Base-by-base conservation (phyloP, 1,139 yeast species). In the Trichomonascaceae sp. region DNA sequence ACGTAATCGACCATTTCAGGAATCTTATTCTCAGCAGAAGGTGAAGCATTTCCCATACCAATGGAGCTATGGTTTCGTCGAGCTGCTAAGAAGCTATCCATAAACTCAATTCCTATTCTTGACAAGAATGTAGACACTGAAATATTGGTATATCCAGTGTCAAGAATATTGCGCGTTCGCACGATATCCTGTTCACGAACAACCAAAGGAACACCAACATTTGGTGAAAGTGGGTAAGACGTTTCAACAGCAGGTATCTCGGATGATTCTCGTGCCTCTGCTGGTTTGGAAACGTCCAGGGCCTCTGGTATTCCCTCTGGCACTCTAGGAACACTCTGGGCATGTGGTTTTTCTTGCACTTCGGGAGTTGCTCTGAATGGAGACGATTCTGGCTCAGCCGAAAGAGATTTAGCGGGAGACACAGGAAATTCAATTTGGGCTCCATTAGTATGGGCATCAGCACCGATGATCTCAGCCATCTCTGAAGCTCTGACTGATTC, bases 61-160 rank as follows among this genome's bases (percentile, higher is more conserved):
- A 64, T 62, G 10, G 66, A 62, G 32, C 66, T 61, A 39, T 68
- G 65, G 51, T 62, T 63, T 12, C 66, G 61, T 27, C 67, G 61
- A 38, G 62, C 63, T 44, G 67, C 59, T 38, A 64, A 55, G 46
- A 69, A 60, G 19, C 67, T 69, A 36, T 68, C 71, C 64, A 70
- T 61, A 51, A 70, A 70, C 32, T 66, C 68, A 27, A 70, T 62
- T 2, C 65, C 61, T 17, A 69, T 65, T 62, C 62, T 60, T 17
- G 60, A 56, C 50, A 70, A 55, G 54, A 70, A 70, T 20, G 66
- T 69, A 3, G 58, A 55, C 17, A 70, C 57, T 2, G 66, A 56
- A 8, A 68, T 59, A 24, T 58, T 60, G 6, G 49, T 52, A 38
- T 57, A 53, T 10, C 48, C 43, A 15, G 30, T 27, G 15, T 41